Evolutionary conservation across 2,329 filamentous ascomycete genomes (phyloP).

Genomic region (Geosmithia morbida): DNA sequence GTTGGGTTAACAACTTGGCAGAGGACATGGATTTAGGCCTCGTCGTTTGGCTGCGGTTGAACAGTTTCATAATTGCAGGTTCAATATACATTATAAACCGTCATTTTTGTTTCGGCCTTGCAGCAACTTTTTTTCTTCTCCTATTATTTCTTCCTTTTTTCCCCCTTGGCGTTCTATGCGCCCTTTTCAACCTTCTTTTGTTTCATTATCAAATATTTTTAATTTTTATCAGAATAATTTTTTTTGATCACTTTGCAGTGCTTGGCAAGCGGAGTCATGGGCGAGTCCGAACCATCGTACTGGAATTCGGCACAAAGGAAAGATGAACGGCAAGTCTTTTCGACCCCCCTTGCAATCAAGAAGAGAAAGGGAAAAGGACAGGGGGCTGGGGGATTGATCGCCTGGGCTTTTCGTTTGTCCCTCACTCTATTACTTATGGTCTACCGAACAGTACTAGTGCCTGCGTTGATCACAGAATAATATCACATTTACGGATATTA

Average conservation of each 20-base stretch:
- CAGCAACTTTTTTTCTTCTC: not conserved
- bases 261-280: not conserved
- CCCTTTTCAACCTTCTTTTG: not conserved
- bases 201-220: not conserved
- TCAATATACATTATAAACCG: not conserved
- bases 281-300: not conserved
- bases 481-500: no score
- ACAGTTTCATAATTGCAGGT: not conserved
- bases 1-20: not conserved
- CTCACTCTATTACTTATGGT: not conserved
- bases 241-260: not conserved
- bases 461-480: no score
- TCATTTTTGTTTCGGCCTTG: not conserved
- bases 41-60: not conserved
- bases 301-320: not conserved
- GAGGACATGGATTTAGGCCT: not conserved
- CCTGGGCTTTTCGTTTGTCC: not conserved
- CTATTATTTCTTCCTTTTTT: not conserved
- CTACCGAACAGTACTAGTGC: no score
- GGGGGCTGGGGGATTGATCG: not conserved
- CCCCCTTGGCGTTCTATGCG: no score
- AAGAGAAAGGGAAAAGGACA: not conserved
- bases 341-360: not conserved
- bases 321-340: not conserved
- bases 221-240: not conserved